Conservation (phyloP, 2,329 filamentous ascomycete species). For the Apiospora kogelbergensis region DNA sequence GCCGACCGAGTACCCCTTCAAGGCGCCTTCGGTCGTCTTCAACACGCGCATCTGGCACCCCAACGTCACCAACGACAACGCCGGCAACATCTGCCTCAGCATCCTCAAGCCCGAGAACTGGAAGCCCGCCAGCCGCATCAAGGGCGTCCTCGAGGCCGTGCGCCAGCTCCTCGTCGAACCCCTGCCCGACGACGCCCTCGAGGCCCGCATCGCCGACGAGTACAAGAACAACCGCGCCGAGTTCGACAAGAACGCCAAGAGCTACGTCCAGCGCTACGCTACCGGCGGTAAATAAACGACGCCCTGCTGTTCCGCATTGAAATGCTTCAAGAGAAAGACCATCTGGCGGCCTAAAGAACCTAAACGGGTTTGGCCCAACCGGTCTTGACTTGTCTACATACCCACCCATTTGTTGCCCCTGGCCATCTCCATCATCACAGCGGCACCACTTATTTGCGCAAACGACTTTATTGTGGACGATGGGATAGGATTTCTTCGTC, state of each 20-base stretch:
- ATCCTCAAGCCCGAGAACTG: slow-evolving; percentile 84
- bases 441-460: too few species aligned
- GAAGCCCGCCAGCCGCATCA: slow-evolving; percentile 83
- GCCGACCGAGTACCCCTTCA: slow-evolving; percentile 85
- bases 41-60: slow-evolving; percentile 92
- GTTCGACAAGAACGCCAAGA: slow-evolving; percentile 73
- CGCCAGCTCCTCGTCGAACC: slow-evolving; percentile 75
- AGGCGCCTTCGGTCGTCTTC: slow-evolving; percentile 78
- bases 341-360: too few species aligned
- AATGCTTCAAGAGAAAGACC: too few species aligned
- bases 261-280: slow-evolving; percentile 76
- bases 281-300: neutral
- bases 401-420: too few species aligned
- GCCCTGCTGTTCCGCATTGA: too few species aligned
- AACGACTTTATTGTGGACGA: neutral
- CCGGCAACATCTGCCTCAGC: slow-evolving; percentile 82
- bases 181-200: slow-evolving; percentile 86
- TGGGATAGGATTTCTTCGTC: neutral
- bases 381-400: too few species aligned
- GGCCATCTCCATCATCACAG: too few species aligned
- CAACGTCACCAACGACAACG: slow-evolving; percentile 85
- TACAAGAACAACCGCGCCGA: slow-evolving; percentile 66
- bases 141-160: slow-evolving; percentile 74
- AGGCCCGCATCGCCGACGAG: slow-evolving; percentile 82
- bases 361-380: too few species aligned